Evolutionary conservation across 1,284 basidiomycete species (phyloP).

Genomic region (Inonotus hispidus): DNA sequence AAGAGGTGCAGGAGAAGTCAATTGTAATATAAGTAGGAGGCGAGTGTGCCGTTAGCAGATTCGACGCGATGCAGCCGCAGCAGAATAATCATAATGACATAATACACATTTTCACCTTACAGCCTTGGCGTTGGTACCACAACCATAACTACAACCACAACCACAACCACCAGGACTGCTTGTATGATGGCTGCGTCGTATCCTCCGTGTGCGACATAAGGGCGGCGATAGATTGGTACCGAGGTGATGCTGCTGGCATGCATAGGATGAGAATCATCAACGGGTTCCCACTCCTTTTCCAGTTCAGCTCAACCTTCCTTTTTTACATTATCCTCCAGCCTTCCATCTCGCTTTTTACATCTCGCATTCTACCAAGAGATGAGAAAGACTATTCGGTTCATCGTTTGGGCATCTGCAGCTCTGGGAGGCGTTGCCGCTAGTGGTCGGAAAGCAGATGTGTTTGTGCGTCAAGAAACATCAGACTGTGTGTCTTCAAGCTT

Average conservation of each 20-base stretch:
- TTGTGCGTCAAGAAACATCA: background rate
- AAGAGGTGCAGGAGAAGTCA: too few species aligned
- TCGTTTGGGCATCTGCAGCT: background rate
- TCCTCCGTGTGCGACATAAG: too few species aligned
- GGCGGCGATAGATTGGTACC: background rate
- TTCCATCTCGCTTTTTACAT: background rate
- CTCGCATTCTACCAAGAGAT: background rate
- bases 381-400: background rate
- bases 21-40: too few species aligned
- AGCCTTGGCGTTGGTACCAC: too few species aligned
- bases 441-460: background rate
- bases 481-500: background rate
- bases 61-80: too few species aligned
- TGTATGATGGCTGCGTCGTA: background rate
- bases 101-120: background rate
- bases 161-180: too few species aligned
- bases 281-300: background rate
- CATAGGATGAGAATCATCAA: background rate
- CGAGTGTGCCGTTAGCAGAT: too few species aligned
- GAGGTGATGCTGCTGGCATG: background rate
- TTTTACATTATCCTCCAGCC: background rate
- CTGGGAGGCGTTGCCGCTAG: background rate
- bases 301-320: background rate
- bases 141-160: too few species aligned
- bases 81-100: too few species aligned